Base-by-base conservation (phyloP, 305 asterid species). In the Ajuga reptans region DNA sequence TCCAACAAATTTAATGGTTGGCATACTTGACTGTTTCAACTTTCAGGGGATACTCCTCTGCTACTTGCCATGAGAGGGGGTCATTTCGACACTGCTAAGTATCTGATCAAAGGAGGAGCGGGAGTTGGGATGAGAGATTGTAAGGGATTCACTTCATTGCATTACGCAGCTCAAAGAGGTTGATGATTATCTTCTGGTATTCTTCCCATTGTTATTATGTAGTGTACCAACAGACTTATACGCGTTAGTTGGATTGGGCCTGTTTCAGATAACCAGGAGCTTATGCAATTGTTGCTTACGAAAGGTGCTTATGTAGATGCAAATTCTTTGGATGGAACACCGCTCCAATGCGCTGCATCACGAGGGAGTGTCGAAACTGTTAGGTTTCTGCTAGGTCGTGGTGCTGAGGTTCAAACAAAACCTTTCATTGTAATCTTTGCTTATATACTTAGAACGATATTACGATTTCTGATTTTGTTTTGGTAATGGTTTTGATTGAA, bases 271-370 rank as follows among this genome's bases (percentile, higher is more conserved):
- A 46, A 60, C 36, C 55, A 31, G 66, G 80, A 72, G 66, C 37
- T 81, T 21, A 17, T 77, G 74, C 12, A 53, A 9, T 15, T 68
- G 8, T 68, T 81, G 73, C 47, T 81, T 7, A 47, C 62, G 4
- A 72, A 52, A 72, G 80, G 82, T 53, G 78, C 80, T 51, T 39
- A 61, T 4, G 41, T 81, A 0, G 74, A 69, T 56, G 67, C 66
- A 12, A 57, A 61, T 11, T 72, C 73, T 18, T 75, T 45, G n/a
- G 9, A 5, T n/a, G 85, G 83, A 24, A 75, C 85, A 37, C 80
- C 83, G 15, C 27, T 81, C 7, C 76, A 75, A 53, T 64, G 43
- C 60, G 81, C 82, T 1, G 66, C 76, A 11, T 14, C 27, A 21
- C 27, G 27, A 1, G 27, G 27, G 27, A 21, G 50, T 7, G 51